phyloP scores from a whole-genome alignment of 495 filamentous ascomycete species.

The Bryoglossum gracile region DNA sequence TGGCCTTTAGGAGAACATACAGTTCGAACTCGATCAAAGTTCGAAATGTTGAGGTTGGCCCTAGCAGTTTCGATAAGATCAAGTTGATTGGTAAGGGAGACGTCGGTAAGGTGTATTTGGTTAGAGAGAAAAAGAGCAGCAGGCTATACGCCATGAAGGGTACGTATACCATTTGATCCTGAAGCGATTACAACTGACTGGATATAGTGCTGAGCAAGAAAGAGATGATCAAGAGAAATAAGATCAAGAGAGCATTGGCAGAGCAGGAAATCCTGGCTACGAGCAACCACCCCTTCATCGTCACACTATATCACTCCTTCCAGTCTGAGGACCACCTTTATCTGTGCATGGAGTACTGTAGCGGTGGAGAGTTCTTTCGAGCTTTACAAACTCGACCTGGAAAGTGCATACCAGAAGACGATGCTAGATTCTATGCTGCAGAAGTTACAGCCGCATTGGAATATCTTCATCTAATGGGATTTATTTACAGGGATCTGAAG shows the following conservation, averaged over 20 bases:
- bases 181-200: constrained; percentile 29
- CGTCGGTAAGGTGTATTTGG: constrained; percentile 96
- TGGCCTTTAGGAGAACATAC: constrained; percentile 86
- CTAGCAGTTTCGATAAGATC: constrained; percentile 97
- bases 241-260: constrained; percentile 96
- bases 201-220: constrained; percentile 89
- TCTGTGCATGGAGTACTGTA: constrained; percentile 99
- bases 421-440: constrained; percentile 93
- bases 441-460: constrained; percentile 97
- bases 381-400: constrained; percentile 93
- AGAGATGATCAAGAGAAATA: constrained; percentile 99
- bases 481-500: constrained; percentile 97
- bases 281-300: constrained; percentile 98
- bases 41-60: constrained; percentile 91
- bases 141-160: constrained; percentile 98
- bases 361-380: constrained; percentile 95
- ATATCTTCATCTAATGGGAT: constrained; percentile 97
- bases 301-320: constrained; percentile 96
- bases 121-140: constrained; percentile 93
- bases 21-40: constrained; percentile 99
- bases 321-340: constrained; percentile 98
- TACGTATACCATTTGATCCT: constrained; percentile 29
- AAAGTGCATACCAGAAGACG: constrained; percentile 94
- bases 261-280: constrained; percentile 98
- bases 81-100: constrained; percentile 98